These are phyloP conservation scores for Suhomyces taliae DNA, from an alignment of 1,139 yeast species.

Conservation along the genomic window DNA sequence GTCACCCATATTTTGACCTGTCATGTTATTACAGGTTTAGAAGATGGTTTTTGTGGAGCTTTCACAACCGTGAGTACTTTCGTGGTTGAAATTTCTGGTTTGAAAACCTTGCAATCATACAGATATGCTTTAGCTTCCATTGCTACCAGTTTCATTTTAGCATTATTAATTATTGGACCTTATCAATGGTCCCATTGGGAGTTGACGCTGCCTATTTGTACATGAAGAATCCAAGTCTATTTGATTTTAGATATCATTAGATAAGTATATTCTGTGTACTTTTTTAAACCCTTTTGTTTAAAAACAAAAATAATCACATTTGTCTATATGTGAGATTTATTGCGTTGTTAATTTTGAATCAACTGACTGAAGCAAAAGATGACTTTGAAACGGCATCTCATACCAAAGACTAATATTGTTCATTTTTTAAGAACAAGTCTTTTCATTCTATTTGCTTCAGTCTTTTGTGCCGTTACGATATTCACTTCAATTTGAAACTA, in stretches of 20 bases:
- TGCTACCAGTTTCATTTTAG: slow-evolving; percentile 34
- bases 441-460: no score
- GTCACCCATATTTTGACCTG: slow-evolving; percentile 40
- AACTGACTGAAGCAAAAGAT: no score
- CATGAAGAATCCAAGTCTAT: background rate
- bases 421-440: background rate
- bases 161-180: slow-evolving; percentile 53
- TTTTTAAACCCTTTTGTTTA: no score
- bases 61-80: slow-evolving; percentile 79
- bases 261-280: no score
- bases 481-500: background rate
- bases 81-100: slow-evolving; percentile 58
- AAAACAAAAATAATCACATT: no score
- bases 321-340: no score
- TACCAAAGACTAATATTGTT: background rate
- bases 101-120: slow-evolving; percentile 34
- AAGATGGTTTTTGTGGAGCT: slow-evolving; percentile 75
- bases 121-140: slow-evolving; percentile 42
- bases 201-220: slow-evolving; percentile 27
- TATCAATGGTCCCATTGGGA: slow-evolving; percentile 52
- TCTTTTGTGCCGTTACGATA: background rate
- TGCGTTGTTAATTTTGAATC: no score
- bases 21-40: slow-evolving; percentile 57
- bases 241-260: no score
- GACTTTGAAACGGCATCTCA: background rate